phyloP scores from a whole-genome alignment of 2,329 filamentous ascomycete species.

The Fusarium sp. region DNA sequence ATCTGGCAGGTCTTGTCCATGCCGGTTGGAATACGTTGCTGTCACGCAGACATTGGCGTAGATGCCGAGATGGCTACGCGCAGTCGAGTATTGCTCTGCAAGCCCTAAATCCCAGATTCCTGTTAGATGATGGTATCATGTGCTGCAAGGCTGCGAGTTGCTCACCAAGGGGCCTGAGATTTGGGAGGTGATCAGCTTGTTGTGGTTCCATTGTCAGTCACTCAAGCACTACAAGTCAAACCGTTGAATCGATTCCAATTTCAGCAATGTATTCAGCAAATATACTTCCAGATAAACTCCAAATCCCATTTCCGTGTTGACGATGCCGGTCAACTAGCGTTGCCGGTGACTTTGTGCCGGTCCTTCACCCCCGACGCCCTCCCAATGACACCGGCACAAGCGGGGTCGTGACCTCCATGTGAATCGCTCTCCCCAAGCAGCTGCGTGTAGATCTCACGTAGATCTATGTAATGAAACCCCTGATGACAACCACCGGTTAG shows the following conservation, averaged over 20 bases:
- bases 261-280: not conserved
- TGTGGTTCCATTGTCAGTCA: not conserved
- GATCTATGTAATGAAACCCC: no score
- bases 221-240: not conserved
- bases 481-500: not conserved
- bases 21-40: not conserved
- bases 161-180: not conserved
- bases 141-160: not conserved
- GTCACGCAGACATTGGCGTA: slow-evolving; percentile 8
- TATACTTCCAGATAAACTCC: not conserved
- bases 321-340: not conserved
- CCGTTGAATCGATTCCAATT: not conserved
- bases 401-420: not conserved
- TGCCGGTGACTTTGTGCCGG: not conserved
- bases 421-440: accelerated
- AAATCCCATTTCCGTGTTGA: not conserved
- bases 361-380: not conserved
- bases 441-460: not conserved
- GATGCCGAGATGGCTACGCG: slow-evolving; percentile 2
- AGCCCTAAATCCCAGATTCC: not conserved
- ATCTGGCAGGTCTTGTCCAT: not conserved
- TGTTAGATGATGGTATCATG: not conserved
- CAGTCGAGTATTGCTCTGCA: slow-evolving; percentile 9
- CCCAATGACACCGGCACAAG: not conserved
- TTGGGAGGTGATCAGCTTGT: not conserved